These are phyloP conservation scores for Laetiporus sulphureus DNA, from an alignment of 1,284 basidiomycete species.

Conservation along the genomic window DNA sequence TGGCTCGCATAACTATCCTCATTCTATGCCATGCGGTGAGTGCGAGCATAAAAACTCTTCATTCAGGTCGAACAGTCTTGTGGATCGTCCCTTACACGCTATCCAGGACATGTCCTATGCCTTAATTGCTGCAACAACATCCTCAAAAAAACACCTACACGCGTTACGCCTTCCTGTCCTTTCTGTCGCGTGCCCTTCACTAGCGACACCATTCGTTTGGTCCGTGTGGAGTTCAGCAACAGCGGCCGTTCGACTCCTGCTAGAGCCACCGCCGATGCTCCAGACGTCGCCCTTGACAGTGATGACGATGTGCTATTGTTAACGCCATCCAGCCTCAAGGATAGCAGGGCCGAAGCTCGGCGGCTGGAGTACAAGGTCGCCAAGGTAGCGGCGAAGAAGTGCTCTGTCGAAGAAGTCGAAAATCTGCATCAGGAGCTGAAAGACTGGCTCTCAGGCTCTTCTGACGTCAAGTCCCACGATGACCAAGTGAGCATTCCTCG, in stretches of 20 bases:
- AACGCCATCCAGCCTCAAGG: conserved; percentile 38
- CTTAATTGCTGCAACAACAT: conserved; percentile 68
- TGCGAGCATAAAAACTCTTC: too few relatives aligned
- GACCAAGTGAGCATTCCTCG: conserved; percentile 43
- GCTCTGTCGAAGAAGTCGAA: conserved; percentile 75
- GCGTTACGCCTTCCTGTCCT: conserved; percentile 63
- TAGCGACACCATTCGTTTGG: conserved; percentile 57
- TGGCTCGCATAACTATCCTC: conserved; percentile 61
- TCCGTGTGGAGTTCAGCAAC: conserved; percentile 65
- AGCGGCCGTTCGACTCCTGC: conserved; percentile 60
- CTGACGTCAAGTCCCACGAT: conserved; percentile 47
- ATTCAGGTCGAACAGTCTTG: too few relatives aligned
- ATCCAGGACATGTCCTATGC: conserved; percentile 69
- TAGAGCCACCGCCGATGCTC: conserved; percentile 40
- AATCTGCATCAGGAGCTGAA: conserved; percentile 67
- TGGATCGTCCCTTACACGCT: conserved; percentile 9
- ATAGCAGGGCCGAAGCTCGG: conserved; percentile 46
- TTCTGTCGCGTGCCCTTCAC: conserved; percentile 74
- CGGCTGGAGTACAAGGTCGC: conserved; percentile 70
- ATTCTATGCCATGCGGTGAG: conserved; percentile 73
- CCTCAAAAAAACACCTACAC: conserved; percentile 67
- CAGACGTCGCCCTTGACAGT: conserved; percentile 26
- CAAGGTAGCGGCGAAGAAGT: conserved; percentile 75
- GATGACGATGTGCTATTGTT: conserved; percentile 35
- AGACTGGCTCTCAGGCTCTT: conserved; percentile 60